Percentiles rank a stretch among this genome's conserved stretches.
phyloP scores from a whole-genome alignment of 2,329 filamentous ascomycete species.

The Ophiocordyceps camponoti-saundersi region DNA sequence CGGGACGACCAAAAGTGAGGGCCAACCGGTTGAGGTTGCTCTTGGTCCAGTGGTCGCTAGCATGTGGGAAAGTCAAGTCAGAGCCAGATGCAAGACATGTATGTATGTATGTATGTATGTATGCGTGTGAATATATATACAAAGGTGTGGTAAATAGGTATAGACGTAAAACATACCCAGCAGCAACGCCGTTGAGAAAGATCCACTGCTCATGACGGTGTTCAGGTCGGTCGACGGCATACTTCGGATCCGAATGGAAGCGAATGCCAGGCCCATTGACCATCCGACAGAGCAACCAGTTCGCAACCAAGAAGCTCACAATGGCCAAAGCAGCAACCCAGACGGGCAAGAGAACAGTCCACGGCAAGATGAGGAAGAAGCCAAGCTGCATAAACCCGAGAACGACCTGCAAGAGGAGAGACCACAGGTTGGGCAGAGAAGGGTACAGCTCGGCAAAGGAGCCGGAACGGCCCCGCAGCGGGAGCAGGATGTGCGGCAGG shows the following conservation, averaged over 20 bases:
- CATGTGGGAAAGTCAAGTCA: background rate
- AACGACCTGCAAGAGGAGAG: constrained; percentile 38
- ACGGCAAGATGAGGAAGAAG: constrained; percentile 42
- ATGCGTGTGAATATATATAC: no score
- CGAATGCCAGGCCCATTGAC: constrained; percentile 32
- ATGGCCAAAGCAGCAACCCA: constrained; percentile 26
- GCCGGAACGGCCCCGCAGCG: constrained; percentile 33
- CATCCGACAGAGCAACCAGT: constrained; percentile 29
- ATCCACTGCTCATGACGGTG: constrained; percentile 56
- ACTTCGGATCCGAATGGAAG: constrained; percentile 35
- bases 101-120: no score
- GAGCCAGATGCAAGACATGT: background rate
- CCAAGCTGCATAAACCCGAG: constrained; percentile 40
- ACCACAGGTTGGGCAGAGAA: constrained; percentile 36
- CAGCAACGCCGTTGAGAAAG: constrained; percentile 60
- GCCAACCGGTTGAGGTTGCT: constrained; percentile 55
- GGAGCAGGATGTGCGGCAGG: constrained; percentile 44
- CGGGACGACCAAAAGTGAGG: constrained; percentile 51
- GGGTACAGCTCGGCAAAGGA: constrained; percentile 47
- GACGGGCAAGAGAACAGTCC: constrained; percentile 27
- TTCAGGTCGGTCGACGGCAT: constrained; percentile 28
- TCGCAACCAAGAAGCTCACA: constrained; percentile 27
- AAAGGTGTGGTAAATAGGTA: no score
- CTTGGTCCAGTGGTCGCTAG: constrained; percentile 47
- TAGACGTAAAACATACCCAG: constrained; percentile 26